phyloP scores from a whole-genome alignment of 495 filamentous ascomycete genomes.

The Darksidea phi region DNA sequence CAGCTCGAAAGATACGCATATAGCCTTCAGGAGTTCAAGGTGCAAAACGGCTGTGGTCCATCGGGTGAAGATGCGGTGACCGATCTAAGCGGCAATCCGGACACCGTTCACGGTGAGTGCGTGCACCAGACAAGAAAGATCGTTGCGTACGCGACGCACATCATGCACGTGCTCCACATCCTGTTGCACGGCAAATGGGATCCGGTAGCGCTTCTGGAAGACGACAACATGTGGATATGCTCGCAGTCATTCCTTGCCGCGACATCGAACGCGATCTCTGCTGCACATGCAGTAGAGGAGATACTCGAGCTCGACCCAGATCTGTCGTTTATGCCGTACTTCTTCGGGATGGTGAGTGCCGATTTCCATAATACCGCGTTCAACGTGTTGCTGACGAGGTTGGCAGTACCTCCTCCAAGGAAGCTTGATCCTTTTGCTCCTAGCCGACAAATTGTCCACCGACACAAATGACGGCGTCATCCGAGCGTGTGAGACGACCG shows the following conservation, averaged over 20 bases:
- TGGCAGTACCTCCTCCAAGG: conserved; percentile 55
- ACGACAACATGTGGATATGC: conserved; percentile 59
- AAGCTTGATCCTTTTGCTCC: conserved; percentile 56
- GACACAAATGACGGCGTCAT: conserved; percentile 54
- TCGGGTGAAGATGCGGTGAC: conserved; percentile 1
- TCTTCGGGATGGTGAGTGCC: conserved; percentile 52
- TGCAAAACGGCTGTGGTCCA: conserved; percentile 20
- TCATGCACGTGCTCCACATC: conserved; percentile 60
- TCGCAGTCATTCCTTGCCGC: conserved; percentile 54
- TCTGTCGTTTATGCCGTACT: conserved; percentile 61
- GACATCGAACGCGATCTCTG: conserved; percentile 55
- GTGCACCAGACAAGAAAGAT: conserved; percentile 32
- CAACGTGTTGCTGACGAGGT: not conserved
- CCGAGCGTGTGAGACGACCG: conserved; percentile 58
- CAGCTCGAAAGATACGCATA: conserved; percentile 33
- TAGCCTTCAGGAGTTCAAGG: conserved; percentile 33
- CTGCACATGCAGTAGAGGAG: conserved; percentile 53
- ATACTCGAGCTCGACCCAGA: conserved; percentile 58
- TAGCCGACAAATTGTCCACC: conserved; percentile 58
- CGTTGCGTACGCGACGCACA: conserved; percentile 43
- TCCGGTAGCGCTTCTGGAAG: conserved; percentile 57
- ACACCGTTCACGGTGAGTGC: conserved; percentile 19
- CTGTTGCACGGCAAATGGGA: conserved; percentile 60
- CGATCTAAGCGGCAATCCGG: conserved; percentile 10
- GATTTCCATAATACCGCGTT: not conserved